Conservation (phyloP, 2,329 filamentous ascomycete genomes). For the Neofusicoccum kwambonambiense region DNA sequence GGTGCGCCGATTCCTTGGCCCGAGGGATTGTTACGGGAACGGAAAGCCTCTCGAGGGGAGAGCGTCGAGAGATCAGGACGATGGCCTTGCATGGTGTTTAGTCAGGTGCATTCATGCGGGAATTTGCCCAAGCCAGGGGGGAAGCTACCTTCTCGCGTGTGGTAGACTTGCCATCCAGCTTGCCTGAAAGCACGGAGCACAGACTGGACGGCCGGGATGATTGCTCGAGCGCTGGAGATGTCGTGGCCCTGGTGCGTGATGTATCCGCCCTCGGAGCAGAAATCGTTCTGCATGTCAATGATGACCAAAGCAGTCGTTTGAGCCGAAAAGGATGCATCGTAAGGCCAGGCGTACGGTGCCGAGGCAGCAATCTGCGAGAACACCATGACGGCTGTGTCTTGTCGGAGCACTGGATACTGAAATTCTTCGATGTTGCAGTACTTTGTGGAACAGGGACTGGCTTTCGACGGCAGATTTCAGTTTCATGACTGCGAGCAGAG, state of each 20-base stretch:
- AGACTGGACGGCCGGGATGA: constrained; percentile 45
- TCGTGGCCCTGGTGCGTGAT: constrained; percentile 49
- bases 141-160: constrained; percentile 48
- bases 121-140: background rate
- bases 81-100: constrained; percentile 31
- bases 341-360: constrained; percentile 43
- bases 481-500: background rate
- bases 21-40: constrained; percentile 53
- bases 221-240: constrained; percentile 38
- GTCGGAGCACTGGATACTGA: background rate
- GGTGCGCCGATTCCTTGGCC: constrained; percentile 51
- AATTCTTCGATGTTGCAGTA: background rate
- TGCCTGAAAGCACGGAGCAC: constrained; percentile 45
- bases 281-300: constrained; percentile 30
- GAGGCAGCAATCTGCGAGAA: constrained; percentile 25
- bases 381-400: background rate
- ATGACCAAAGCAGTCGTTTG: constrained; percentile 26
- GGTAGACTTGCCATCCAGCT: constrained; percentile 44
- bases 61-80: constrained; percentile 57
- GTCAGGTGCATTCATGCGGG: background rate
- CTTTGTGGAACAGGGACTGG: background rate
- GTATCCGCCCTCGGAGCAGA: constrained; percentile 50
- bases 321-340: constrained; percentile 37
- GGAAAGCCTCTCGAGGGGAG: constrained; percentile 52
- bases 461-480: background rate